Base-by-base conservation (phyloP, 257 asterid genomes). In the Salvia hispanica region DNA sequence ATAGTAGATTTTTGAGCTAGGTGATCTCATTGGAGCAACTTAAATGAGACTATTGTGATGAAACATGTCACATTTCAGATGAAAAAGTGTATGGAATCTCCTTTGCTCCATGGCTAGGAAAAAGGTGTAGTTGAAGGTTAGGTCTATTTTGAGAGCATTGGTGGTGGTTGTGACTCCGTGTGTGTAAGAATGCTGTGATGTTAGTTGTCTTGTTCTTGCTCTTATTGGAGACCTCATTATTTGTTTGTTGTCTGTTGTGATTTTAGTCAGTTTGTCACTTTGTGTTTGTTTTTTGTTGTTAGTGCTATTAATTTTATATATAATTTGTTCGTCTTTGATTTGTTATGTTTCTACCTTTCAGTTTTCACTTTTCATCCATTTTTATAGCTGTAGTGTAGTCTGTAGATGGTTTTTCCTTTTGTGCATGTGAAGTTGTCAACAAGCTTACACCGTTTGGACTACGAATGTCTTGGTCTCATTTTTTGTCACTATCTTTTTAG, bases 181-280 rank as follows among this genome's bases (percentile, higher is more conserved):
- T 74, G 73, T 77, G 46, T 55, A 62, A 16, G 21, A 62, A 59
- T 62, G 80, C 74, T 71, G 74, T 77, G 42, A 6, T 44, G 12
- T 72, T 51, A 25, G 67, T 72, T 80, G 78, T 78, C 68, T 52
- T 77, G 28, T 77, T 64, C 56, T 62, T 65, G 65, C 64, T 80
- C 66, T 75, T 69, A 34, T 62, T 69, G 77, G 64, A 59, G 77
- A 65, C 56, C 66, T 44, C 61, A 25, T 25, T 25, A 28, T 55
- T 25, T 16, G 7, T 62, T 25, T 45, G n/a, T 62, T 62, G 63
- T 71, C 73, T 76, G 72, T 72, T 71, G 58, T 31, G 64, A 25
- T 21, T 39, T 25, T 59, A 40, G 47, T 71, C 9, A 69, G 33
- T 58, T 56, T 75, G 64, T 61, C 71, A 66, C 47, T 63, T 33